Percentiles rank a stretch among this genome's conserved stretches.
phyloP scores from a whole-genome alignment of 1,284 basidiomycete genomes.

The Hymenochaete sp. region DNA sequence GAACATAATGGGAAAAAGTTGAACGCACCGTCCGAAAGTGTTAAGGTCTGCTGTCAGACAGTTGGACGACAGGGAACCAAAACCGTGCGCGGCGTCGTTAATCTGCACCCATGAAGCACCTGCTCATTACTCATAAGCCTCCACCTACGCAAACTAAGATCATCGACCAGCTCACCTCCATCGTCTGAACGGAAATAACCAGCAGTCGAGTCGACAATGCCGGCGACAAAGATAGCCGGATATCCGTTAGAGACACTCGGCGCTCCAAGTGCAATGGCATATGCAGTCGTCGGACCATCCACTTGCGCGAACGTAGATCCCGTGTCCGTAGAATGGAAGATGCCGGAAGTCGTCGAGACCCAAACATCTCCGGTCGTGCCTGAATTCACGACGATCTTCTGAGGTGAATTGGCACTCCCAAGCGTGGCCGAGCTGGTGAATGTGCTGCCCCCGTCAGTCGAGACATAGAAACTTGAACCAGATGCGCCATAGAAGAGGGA shows the following conservation, averaged over 20 bases:
- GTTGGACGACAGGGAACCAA: slow-evolving; percentile 43
- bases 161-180: slow-evolving; percentile 10
- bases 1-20: slow-evolving; percentile 8
- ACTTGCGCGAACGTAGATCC: slow-evolving; percentile 44
- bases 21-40: slow-evolving; percentile 42
- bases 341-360: slow-evolving; percentile 52
- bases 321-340: slow-evolving; percentile 51
- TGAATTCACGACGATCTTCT: slow-evolving; percentile 46
- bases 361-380: slow-evolving; percentile 45
- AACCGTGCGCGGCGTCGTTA: slow-evolving; percentile 52
- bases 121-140: slow-evolving; percentile 7
- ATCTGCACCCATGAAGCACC: slow-evolving; percentile 55
- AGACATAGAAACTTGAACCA: slow-evolving; percentile 47
- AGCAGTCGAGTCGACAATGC: slow-evolving; percentile 33
- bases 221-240: slow-evolving; percentile 49
- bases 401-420: slow-evolving; percentile 39
- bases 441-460: slow-evolving; percentile 44
- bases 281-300: slow-evolving; percentile 41
- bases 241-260: slow-evolving; percentile 41
- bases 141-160: background rate
- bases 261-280: slow-evolving; percentile 51
- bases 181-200: slow-evolving; percentile 56
- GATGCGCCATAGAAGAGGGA: slow-evolving; percentile 50
- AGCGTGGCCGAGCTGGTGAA: slow-evolving; percentile 38
- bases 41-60: slow-evolving; percentile 44